A percentile compares a stretch with the other conserved stretches of the same genome.
Evolutionary conservation across 345 rosid genomes (phyloP).

Genomic region (Fremontodendron californicum): DNA sequence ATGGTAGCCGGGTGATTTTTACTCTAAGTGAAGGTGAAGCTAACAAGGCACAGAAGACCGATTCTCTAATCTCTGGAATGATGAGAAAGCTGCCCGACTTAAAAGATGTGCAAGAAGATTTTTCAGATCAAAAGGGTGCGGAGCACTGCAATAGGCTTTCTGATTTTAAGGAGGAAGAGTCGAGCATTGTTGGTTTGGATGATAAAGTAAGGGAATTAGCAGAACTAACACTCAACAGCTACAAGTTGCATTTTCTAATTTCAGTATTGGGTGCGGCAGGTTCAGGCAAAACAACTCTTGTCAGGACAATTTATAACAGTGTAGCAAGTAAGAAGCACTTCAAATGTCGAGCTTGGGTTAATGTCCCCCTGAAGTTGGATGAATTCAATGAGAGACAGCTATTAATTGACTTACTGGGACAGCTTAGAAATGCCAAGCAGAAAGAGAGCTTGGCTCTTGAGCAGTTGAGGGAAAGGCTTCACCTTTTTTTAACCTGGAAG

Average conservation of each 20-base stretch:
- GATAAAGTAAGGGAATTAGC: conserved; percentile 9
- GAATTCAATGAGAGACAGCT: conserved; percentile 15
- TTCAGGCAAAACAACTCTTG: conserved; percentile 35
- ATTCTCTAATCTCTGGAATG: neutral
- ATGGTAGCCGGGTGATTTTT: conserved; percentile 1
- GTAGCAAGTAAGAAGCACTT: conserved; percentile 14
- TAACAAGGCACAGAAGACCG: neutral
- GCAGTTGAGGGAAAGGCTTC: conserved; percentile 8
- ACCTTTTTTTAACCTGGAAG: conserved; percentile 10
- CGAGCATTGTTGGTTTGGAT: conserved; percentile 3
- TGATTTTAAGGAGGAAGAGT: conserved; percentile 8
- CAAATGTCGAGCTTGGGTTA: conserved; percentile 25
- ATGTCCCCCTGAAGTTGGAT: conserved; percentile 7
- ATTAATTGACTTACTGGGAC: conserved; percentile 13
- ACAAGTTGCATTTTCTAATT: conserved; percentile 8
- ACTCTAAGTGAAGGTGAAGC: neutral
- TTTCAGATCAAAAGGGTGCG: neutral
- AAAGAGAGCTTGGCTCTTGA: conserved; percentile 6
- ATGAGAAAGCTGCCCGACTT: neutral
- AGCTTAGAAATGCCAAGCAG: conserved; percentile 10
- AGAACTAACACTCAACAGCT: neutral
- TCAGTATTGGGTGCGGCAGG: conserved; percentile 30
- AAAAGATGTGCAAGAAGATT: neutral
- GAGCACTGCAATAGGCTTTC: neutral
- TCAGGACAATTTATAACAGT: conserved; percentile 17